Percentiles rank a stretch among this genome's conserved stretches.
phyloP scores from a whole-genome alignment of 768 basidiomycete genomes.

The Polyporus arcularius region DNA sequence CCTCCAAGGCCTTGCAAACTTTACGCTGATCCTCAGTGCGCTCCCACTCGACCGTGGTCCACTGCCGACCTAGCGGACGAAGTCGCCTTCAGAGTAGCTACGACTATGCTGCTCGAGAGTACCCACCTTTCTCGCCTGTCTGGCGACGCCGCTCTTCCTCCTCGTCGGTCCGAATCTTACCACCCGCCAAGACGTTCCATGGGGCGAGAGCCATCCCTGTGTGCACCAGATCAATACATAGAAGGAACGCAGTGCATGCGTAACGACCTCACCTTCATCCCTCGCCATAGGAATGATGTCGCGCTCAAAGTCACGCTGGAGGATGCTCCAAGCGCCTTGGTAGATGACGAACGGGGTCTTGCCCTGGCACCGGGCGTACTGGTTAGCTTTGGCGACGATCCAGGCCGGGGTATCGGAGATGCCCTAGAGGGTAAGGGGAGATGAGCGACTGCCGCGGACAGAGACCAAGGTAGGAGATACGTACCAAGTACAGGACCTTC shows the following conservation, averaged over 20 bases:
- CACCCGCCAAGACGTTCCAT: constrained; percentile 22
- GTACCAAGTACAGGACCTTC: constrained; percentile 43
- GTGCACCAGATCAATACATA: neutral
- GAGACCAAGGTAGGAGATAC: neutral
- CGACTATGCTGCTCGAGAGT: neutral
- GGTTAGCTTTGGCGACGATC: constrained; percentile 39
- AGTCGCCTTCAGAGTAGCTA: neutral
- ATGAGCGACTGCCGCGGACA: no score
- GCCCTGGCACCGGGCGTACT: constrained; percentile 40
- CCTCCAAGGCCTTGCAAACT: constrained; percentile 47
- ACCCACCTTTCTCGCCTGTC: constrained; percentile 28
- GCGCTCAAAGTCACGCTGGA: constrained; percentile 40
- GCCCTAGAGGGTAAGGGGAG: constrained; percentile 12
- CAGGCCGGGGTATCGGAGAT: constrained; percentile 38
- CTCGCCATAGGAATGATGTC: constrained; percentile 42
- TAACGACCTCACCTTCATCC: constrained; percentile 26
- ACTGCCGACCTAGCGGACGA: constrained; percentile 9
- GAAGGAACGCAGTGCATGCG: no score
- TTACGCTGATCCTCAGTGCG: constrained; percentile 45
- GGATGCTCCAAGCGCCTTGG: constrained; percentile 38
- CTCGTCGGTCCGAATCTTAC: constrained; percentile 24
- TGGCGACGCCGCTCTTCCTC: constrained; percentile 26
- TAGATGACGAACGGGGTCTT: constrained; percentile 38
- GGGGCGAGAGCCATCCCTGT: constrained; percentile 29
- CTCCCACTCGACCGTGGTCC: constrained; percentile 25